These are phyloP conservation scores for Chenopodium formosanum DNA, from an alignment of 148 eudicot genomes.

Conservation along the genomic window DNA sequence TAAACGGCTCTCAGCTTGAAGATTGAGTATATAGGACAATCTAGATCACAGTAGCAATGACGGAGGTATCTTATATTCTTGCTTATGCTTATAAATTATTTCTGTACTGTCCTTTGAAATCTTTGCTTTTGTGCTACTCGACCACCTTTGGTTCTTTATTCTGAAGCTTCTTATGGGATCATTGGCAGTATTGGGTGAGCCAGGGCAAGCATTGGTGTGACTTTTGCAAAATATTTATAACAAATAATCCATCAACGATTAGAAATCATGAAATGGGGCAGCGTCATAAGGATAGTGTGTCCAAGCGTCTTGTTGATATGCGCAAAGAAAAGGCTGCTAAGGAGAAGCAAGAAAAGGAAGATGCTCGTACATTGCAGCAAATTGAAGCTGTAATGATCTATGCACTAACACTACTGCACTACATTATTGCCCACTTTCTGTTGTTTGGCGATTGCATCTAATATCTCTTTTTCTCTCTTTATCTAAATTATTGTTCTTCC, in stretches of 20 bases:
- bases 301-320: slow-evolving; percentile 78
- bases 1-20: neutral
- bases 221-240: slow-evolving; percentile 80
- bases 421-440: neutral
- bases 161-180: slow-evolving; percentile 5
- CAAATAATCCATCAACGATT: slow-evolving; percentile 77
- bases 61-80: slow-evolving; percentile 30
- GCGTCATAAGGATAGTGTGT: slow-evolving; percentile 82
- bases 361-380: slow-evolving; percentile 62
- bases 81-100: neutral
- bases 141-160: neutral
- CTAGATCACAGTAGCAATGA: slow-evolving; percentile 27
- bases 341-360: slow-evolving; percentile 72
- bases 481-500: neutral
- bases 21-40: neutral
- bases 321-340: slow-evolving; percentile 76
- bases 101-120: neutral
- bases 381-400: slow-evolving; percentile 77
- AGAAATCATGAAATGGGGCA: slow-evolving; percentile 91
- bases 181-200: slow-evolving; percentile 91
- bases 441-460: neutral
- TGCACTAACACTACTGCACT: neutral
- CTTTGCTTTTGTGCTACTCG: neutral
- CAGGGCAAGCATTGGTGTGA: slow-evolving; percentile 99
- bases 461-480: neutral